These are phyloP conservation scores for Chytriomyces hyalinus DNA, from an alignment of 192 early-diverging fungal species.

Conservation along the genomic window DNA sequence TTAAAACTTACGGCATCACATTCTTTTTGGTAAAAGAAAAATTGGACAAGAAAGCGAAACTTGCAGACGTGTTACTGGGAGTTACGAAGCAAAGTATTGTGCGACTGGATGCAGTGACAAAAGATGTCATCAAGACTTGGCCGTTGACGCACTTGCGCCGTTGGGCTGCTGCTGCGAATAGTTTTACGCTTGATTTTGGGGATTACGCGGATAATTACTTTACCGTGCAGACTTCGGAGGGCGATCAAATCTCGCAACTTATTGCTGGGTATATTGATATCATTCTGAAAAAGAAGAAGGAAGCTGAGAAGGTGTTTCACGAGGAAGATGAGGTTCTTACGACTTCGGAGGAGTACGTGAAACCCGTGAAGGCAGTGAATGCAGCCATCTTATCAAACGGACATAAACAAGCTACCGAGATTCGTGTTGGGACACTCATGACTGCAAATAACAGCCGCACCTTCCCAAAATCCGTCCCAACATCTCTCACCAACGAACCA, in stretches of 20 bases:
- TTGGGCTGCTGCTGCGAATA: constrained; percentile 61
- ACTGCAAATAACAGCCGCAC: constrained; percentile 8
- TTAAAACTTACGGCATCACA: constrained; percentile 67
- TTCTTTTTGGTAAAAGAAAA: constrained; percentile 65
- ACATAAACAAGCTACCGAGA: constrained; percentile 46
- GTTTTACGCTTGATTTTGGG: constrained; percentile 69
- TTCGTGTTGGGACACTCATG: constrained; percentile 36
- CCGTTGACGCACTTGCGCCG: constrained; percentile 59
- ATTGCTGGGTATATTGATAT: constrained; percentile 72
- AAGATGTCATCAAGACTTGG: constrained; percentile 61
- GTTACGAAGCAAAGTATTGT: constrained; percentile 63
- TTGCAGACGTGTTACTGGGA: constrained; percentile 52
- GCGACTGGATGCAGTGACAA: constrained; percentile 59
- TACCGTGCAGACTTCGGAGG: constrained; percentile 61
- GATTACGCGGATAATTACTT: constrained; percentile 65
- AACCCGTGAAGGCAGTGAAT: constrained; percentile 49
- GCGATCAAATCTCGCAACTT: constrained; percentile 63
- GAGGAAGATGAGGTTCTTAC: constrained; percentile 58
- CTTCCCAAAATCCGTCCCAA: background rate
- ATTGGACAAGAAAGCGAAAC: constrained; percentile 55
- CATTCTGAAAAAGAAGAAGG: constrained; percentile 62
- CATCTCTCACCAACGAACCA: background rate
- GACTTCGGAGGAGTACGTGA: constrained; percentile 60
- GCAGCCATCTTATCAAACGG: constrained; percentile 44
- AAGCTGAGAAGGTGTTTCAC: constrained; percentile 53